Conservation (phyloP, 73 alveolate genomes). For the Paramecium caudatum region DNA sequence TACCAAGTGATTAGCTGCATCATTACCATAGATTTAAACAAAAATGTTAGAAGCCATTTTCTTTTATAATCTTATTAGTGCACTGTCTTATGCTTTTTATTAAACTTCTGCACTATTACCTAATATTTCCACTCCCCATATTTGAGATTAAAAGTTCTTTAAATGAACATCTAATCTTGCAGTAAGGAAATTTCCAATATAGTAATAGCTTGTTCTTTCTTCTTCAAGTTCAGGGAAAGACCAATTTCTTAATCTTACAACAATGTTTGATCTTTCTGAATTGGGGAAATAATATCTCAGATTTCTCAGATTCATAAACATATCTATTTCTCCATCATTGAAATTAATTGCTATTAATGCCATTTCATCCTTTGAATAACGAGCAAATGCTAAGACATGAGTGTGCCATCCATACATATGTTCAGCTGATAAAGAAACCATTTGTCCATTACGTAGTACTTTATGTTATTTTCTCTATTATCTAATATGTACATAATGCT, state of each 20-base stretch:
- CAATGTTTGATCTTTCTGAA: constrained; percentile 81
- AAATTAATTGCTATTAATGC: constrained; percentile 93
- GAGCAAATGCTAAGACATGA: constrained; percentile 93
- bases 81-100: constrained; percentile 67
- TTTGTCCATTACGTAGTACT: constrained; percentile 91
- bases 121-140: constrained; percentile 74
- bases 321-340: constrained; percentile 85
- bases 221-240: constrained; percentile 73
- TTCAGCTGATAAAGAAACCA: constrained; percentile 91
- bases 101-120: background rate
- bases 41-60: constrained; percentile 18
- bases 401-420: constrained; percentile 88
- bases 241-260: constrained; percentile 87
- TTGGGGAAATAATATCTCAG: constrained; percentile 81
- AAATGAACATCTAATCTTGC: constrained; percentile 65
- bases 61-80: constrained; percentile 58
- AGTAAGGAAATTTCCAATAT: constrained; percentile 88
- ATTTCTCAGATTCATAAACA: constrained; percentile 86
- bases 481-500: constrained; percentile 95
- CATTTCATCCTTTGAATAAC: constrained; percentile 92
- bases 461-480: constrained; percentile 89
- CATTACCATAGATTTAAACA: constrained; percentile 71
- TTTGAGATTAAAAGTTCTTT: constrained; percentile 49
- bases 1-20: constrained; percentile 60
- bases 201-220: constrained; percentile 85